These are phyloP conservation scores for Abrus pulchellus DNA, from an alignment of 306 rosid genomes.

Conservation along the genomic window DNA sequence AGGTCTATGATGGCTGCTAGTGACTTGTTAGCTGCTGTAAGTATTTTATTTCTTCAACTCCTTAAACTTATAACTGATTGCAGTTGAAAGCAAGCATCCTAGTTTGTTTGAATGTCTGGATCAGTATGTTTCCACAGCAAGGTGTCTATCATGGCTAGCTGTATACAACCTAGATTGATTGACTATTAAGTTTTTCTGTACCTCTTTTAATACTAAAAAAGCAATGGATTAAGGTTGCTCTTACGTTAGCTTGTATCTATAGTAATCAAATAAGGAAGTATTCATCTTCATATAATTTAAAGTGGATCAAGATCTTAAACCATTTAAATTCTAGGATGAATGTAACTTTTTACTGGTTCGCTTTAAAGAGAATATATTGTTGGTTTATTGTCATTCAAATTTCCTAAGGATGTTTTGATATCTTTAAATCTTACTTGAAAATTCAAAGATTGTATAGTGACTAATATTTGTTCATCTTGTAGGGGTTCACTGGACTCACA, in stretches of 20 bases:
- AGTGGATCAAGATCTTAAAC: constrained; percentile 8
- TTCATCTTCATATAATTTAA: not conserved
- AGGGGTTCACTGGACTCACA: constrained; percentile 84
- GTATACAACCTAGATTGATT: not conserved
- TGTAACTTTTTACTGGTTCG: not conserved
- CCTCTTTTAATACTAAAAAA: not conserved
- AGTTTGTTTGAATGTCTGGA: constrained; percentile 46
- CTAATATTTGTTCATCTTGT: constrained; percentile 8
- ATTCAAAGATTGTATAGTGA: constrained; percentile 21
- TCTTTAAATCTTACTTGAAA: constrained; percentile 1
- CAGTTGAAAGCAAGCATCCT: constrained; percentile 40
- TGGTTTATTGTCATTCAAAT: not conserved
- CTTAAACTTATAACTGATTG: constrained; percentile 23
- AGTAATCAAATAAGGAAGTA: not conserved
- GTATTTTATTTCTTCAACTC: constrained; percentile 33
- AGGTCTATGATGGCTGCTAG: constrained; percentile 86
- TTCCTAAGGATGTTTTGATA: not conserved
- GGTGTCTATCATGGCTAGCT: constrained; percentile 11
- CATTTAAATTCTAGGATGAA: not conserved
- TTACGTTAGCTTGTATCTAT: not conserved
- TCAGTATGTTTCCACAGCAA: constrained; percentile 8
- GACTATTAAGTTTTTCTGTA: not conserved
- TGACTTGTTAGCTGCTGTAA: constrained; percentile 79
- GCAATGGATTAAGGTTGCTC: not conserved
- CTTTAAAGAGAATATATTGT: not conserved